Evolutionary conservation across 495 filamentous ascomycete species (phyloP).

Genomic region (Annulohypoxylon bovei): DNA sequence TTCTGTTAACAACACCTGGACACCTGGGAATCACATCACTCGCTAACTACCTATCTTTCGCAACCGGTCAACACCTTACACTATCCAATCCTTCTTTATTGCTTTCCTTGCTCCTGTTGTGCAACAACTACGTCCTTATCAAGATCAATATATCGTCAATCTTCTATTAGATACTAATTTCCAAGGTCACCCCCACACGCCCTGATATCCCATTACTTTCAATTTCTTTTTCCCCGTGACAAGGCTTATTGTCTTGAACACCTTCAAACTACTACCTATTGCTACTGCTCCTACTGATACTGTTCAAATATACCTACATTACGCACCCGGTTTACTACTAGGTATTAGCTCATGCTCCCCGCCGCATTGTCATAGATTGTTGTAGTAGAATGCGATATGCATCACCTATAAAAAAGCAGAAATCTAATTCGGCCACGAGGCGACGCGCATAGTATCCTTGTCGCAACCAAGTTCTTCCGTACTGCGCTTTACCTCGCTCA

Average conservation of each 20-base stretch:
- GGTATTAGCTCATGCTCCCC: slow-evolving; percentile 6
- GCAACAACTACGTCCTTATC: slow-evolving; percentile 29
- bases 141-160: slow-evolving; percentile 11
- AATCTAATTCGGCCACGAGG: slow-evolving; percentile 40
- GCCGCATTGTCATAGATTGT: background rate
- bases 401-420: slow-evolving; percentile 4
- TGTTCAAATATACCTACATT: background rate
- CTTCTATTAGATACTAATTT: background rate
- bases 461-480: slow-evolving; percentile 30
- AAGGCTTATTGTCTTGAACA: background rate
- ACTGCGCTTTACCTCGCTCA: slow-evolving; percentile 27
- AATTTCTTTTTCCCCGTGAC: background rate
- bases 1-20: background rate
- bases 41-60: slow-evolving; percentile 3
- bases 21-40: background rate
- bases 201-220: background rate
- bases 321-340: background rate
- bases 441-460: slow-evolving; percentile 41
- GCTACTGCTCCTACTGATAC: background rate
- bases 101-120: slow-evolving; percentile 16
- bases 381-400: slow-evolving; percentile 21
- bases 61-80: background rate
- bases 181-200: slow-evolving; percentile 18
- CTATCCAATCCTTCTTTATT: slow-evolving; percentile 7
- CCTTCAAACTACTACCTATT: background rate